phyloP scores from a whole-genome alignment of 2,329 filamentous ascomycete genomes.

The Gaeumannomyces tritici region DNA sequence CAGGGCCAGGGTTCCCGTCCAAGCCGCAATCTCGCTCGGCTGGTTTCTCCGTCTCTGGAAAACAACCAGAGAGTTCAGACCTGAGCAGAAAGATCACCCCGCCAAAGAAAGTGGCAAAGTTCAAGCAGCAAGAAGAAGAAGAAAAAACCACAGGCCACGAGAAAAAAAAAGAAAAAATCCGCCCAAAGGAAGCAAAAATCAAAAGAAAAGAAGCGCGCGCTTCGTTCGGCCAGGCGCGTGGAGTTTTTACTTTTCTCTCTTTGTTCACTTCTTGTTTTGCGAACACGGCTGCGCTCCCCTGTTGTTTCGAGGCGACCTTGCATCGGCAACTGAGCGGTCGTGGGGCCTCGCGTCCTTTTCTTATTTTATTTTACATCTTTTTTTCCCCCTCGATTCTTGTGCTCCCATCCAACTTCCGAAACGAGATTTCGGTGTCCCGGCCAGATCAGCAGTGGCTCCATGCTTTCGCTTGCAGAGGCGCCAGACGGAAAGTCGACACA shows the following conservation, averaged over 20 bases:
- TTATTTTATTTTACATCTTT: background rate
- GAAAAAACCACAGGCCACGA: background rate
- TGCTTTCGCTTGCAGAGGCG: conserved; percentile 2
- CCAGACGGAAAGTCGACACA: background rate
- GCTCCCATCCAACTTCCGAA: conserved; percentile 3
- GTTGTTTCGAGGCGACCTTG: background rate
- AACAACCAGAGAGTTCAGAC: background rate
- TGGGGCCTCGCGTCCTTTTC: conserved; percentile 1
- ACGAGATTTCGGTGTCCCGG: background rate
- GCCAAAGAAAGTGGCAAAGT: background rate
- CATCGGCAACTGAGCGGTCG: background rate
- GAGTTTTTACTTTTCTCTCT: conserved; percentile 12
- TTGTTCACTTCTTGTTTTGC: conserved; percentile 8
- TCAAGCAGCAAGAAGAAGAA: background rate
- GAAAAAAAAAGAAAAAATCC: background rate
- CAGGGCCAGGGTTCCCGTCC: background rate
- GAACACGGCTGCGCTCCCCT: background rate
- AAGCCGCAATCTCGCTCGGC: background rate
- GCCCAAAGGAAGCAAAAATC: background rate
- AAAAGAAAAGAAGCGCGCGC: conserved; percentile 19
- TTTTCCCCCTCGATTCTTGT: background rate
- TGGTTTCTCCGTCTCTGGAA: background rate
- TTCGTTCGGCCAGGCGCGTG: conserved; percentile 20
- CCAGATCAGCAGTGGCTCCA: background rate
- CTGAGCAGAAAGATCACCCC: background rate